Evolutionary conservation across 129 eudicot species (phyloP).

Genomic region (Pittosporum tobira): DNA sequence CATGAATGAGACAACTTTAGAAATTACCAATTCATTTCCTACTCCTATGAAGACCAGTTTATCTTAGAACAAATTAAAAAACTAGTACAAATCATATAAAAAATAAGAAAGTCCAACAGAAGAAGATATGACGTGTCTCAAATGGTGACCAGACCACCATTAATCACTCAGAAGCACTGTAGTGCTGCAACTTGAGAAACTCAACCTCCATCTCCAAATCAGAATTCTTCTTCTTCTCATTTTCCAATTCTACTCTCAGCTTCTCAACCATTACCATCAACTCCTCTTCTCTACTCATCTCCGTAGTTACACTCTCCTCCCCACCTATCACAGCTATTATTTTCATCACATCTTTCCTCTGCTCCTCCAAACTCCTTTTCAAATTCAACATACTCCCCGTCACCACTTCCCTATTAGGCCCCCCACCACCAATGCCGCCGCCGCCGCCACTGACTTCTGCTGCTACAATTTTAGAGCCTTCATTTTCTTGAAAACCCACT

Average conservation of each 20-base stretch:
- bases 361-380: conserved; percentile 63
- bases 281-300: conserved; percentile 6
- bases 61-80: no score
- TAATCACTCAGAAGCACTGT: conserved; percentile 16
- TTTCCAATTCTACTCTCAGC: conserved; percentile 44
- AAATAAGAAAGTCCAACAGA: no score
- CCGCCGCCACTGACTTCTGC: background rate
- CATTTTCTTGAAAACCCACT: background rate
- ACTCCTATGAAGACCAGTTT: no score
- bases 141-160: no score
- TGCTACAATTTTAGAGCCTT: background rate
- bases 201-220: conserved; percentile 51
- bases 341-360: conserved; percentile 38
- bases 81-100: no score
- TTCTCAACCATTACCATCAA: conserved; percentile 10
- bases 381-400: conserved; percentile 32
- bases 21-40: no score
- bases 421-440: conserved; percentile 5
- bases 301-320: conserved; percentile 14
- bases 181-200: conserved; percentile 38
- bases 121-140: no score
- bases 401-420: conserved; percentile 29
- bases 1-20: no score
- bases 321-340: conserved; percentile 33
- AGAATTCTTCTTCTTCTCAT: conserved; percentile 45